phyloP scores from a whole-genome alignment of 129 eudicot genomes.

The Helianthus annuus region DNA sequence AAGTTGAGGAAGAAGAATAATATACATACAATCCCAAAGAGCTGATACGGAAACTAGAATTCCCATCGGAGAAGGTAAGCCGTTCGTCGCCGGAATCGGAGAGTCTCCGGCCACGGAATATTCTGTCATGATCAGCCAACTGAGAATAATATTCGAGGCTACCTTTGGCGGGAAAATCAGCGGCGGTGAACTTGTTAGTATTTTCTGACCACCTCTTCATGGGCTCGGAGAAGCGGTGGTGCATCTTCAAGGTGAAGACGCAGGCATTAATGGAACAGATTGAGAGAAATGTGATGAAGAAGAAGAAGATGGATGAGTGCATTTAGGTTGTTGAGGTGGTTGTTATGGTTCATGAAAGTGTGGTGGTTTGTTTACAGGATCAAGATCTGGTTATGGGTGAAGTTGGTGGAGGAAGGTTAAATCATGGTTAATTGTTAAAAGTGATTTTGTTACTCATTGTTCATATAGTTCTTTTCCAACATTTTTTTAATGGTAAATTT shows the following conservation, averaged over 20 bases:
- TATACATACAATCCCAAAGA: conserved; percentile 73
- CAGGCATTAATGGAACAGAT: conserved; percentile 42
- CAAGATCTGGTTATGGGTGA: conserved; percentile 22
- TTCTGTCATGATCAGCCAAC: conserved; percentile 59
- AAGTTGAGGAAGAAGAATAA: background rate
- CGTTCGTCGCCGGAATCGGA: conserved; percentile 45
- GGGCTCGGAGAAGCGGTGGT: conserved; percentile 82
- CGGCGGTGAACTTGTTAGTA: conserved; percentile 29
- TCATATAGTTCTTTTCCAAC: too few relatives aligned
- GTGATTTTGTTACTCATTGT: too few relatives aligned
- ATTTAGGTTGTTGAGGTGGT: conserved; percentile 30
- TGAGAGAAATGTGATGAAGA: conserved; percentile 37
- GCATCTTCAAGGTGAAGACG: conserved; percentile 73
- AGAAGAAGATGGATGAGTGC: conserved; percentile 26
- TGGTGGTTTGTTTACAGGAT: conserved; percentile 12
- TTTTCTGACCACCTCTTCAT: conserved; percentile 57
- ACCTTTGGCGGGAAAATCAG: conserved; percentile 62
- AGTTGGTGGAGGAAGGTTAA: conserved; percentile 25
- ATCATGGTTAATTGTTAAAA: too few relatives aligned
- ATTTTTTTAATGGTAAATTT: too few relatives aligned
- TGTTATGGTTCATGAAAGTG: conserved; percentile 8
- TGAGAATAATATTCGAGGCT: conserved; percentile 62
- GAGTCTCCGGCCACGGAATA: conserved; percentile 53
- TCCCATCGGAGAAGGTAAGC: conserved; percentile 82
- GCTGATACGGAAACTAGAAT: conserved; percentile 77